Base-by-base conservation (phyloP, 441 rosid species). In the Raphanus hybrid region DNA sequence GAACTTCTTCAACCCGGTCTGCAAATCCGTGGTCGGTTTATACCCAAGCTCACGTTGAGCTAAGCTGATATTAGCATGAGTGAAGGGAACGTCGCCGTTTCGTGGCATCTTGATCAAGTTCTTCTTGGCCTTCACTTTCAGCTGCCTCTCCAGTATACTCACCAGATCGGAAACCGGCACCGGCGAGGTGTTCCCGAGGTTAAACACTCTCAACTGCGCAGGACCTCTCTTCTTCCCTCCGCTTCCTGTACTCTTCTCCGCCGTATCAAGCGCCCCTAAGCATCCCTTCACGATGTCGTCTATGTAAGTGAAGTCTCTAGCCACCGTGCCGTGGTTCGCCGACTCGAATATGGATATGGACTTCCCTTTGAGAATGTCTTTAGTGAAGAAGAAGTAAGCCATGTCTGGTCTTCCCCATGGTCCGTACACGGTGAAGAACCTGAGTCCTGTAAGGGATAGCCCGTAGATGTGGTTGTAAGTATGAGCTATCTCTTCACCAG, bases 351-450 rank as follows among this genome's bases (percentile, higher is more conserved):
- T 86, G 0, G 97, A 73, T 3, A 96, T 93, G 9, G 86, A 67
- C 84, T 96, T 96, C 39, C 99, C 94, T 70, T 89, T 90, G 79
- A 96, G 75, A 8, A 96, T 90, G 78, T 93, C 97, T 75, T 78
- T 93, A 0, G 99, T 93, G 83, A 96, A 96, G 83, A 96, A 96
- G 90, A 93, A 96, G 83, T 96, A 96, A 2, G 99, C 98, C 99
- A 93, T 96, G 84, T 96, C 99, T 4, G 99, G 99, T 68, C 99
- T 90, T 20, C 99, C 99, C 99, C 99, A 93, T 0, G 98, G 99
- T 3, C 99, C 99, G 72, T 96, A 96, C 52, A 96, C 99, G 0
- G 99, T 96, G 84, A 96, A 96, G 75, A 96, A 96, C 55, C 99
- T 84, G 76, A 96, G 80, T 29, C 98, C 99, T 2, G 99, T 96